A percentile compares a stretch with the other conserved stretches of the same genome.
Evolutionary conservation across 164 flowering plant genomes (phyloP).

Genomic region (Macadamia integrifolia): DNA sequence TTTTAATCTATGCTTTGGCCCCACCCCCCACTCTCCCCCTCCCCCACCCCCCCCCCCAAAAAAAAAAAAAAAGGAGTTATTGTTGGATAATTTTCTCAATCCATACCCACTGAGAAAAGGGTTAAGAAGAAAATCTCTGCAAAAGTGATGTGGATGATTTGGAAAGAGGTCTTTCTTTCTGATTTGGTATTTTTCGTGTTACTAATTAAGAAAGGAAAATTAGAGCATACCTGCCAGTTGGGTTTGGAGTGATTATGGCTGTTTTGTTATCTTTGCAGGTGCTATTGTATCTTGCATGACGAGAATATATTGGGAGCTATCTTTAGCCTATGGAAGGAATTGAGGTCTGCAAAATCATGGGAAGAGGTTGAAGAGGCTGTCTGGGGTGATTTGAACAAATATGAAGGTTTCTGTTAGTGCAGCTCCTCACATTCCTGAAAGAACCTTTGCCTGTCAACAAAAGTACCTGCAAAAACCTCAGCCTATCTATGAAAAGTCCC

Average conservation of each 20-base stretch:
- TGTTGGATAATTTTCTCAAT: not conserved
- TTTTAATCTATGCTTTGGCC: not conserved
- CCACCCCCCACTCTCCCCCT: not conserved
- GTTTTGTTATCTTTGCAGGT: slow-evolving; percentile 44
- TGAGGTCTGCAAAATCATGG: slow-evolving; percentile 67
- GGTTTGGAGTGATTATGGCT: not conserved
- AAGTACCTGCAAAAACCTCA: too few species aligned
- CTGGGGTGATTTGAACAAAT: slow-evolving; percentile 80
- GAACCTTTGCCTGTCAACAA: not conserved
- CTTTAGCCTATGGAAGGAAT: slow-evolving; percentile 64
- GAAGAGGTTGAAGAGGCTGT: slow-evolving; percentile 87
- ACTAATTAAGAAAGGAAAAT: too few species aligned
- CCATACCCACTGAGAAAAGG: too few species aligned
- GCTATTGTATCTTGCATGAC: slow-evolving; percentile 83
- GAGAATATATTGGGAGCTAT: slow-evolving; percentile 83
- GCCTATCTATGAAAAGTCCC: not conserved
- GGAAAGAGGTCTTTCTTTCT: too few species aligned
- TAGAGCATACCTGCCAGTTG: not conserved
- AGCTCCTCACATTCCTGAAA: not conserved
- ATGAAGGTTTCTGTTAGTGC: slow-evolving; percentile 23
- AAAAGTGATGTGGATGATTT: too few species aligned
- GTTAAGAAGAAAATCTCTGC: too few species aligned
- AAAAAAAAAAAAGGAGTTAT: not conserved
- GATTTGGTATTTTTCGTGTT: too few species aligned
- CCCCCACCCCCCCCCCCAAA: too few species aligned